phyloP scores from a whole-genome alignment of 2,329 filamentous ascomycete species.

The Balansia obtecta region DNA sequence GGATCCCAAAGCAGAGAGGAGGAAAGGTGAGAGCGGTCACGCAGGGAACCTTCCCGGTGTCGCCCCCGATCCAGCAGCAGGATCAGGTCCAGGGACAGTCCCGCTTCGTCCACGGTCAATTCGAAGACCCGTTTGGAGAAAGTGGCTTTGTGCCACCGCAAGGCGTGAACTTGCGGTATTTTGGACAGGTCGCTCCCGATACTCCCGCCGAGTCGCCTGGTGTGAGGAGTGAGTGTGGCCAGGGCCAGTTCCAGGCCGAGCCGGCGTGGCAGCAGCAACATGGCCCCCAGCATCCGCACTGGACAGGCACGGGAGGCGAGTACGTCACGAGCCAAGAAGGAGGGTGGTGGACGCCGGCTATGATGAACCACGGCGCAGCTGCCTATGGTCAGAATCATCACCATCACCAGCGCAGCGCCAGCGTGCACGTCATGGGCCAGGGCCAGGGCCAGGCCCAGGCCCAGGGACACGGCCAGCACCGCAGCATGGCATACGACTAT shows the following conservation, averaged over 20 bases:
- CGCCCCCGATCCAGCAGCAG: slow-evolving; percentile 15
- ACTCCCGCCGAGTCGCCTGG: slow-evolving; percentile 28
- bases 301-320: slow-evolving; percentile 15
- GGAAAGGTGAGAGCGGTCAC: slow-evolving; percentile 11
- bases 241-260: slow-evolving; percentile 14
- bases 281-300: slow-evolving; percentile 12
- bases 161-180: slow-evolving; percentile 17
- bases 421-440: slow-evolving; percentile 28
- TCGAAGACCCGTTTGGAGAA: slow-evolving; percentile 27
- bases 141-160: slow-evolving; percentile 12
- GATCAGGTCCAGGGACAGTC: slow-evolving; percentile 14
- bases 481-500: slow-evolving; percentile 29
- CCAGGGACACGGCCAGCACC: slow-evolving; percentile 28
- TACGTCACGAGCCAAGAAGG: slow-evolving; percentile 14
- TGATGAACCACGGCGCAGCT: slow-evolving; percentile 15
- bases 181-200: slow-evolving; percentile 19
- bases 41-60: slow-evolving; percentile 10
- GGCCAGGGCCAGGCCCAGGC: slow-evolving; percentile 16
- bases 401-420: slow-evolving; percentile 15
- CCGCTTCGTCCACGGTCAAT: slow-evolving; percentile 23
- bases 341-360: slow-evolving; percentile 21
- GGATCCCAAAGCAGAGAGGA: slow-evolving; percentile 20
- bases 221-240: slow-evolving; percentile 18
- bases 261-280: slow-evolving; percentile 12
- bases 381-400: slow-evolving; percentile 7